Evolutionary conservation across 768 basidiomycete genomes (phyloP).

Genomic region (Tubosaeta brunneosetosa): DNA sequence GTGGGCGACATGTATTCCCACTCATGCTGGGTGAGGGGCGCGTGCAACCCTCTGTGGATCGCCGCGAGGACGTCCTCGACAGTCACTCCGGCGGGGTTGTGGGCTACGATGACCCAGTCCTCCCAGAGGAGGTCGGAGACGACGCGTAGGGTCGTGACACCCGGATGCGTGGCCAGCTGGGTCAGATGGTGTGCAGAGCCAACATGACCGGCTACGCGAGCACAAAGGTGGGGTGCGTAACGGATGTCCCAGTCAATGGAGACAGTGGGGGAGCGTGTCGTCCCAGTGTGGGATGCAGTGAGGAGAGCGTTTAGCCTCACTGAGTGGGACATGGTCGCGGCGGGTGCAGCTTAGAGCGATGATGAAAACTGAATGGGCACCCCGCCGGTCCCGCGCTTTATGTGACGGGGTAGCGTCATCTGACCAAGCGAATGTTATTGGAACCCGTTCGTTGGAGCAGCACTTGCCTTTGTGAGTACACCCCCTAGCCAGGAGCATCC

Average conservation of each 20-base stretch:
- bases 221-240: conserved; percentile 31
- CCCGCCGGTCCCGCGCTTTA: conserved; percentile 13
- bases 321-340: conserved; percentile 12
- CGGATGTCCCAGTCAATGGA: conserved; percentile 50
- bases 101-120: conserved; percentile 39
- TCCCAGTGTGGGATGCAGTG: conserved; percentile 8
- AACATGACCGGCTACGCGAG: conserved; percentile 8
- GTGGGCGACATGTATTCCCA: conserved; percentile 40
- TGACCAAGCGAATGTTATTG: neutral
- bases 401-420: neutral
- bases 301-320: conserved; percentile 18
- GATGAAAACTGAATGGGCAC: neutral
- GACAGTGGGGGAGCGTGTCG: conserved; percentile 7
- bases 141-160: conserved; percentile 35
- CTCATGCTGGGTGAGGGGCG: conserved; percentile 37
- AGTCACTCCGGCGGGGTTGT: conserved; percentile 46
- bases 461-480: conserved; percentile 17
- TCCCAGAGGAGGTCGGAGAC: conserved; percentile 44
- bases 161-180: conserved; percentile 42
- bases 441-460: conserved; percentile 4
- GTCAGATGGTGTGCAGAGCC: conserved; percentile 27
- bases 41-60: conserved; percentile 38
- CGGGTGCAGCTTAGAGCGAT: conserved; percentile 1
- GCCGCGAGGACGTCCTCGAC: conserved; percentile 46
- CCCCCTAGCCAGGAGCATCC: neutral